Evolutionary conservation across 306 rosid species (phyloP).

Genomic region (Lathyrus sativus): DNA sequence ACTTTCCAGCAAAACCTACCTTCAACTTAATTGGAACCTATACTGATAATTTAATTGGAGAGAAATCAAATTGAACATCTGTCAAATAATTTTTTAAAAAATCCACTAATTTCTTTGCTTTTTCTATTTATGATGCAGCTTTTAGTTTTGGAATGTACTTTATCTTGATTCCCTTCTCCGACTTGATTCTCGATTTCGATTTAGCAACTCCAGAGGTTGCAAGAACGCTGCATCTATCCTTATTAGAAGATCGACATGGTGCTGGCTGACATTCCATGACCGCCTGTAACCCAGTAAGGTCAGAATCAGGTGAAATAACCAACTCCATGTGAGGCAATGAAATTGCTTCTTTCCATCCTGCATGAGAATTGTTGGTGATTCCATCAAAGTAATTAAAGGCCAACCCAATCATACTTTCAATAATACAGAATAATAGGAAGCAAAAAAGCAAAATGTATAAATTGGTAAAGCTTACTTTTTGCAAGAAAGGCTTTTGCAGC

Average conservation of each 20-base stretch:
- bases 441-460: constrained; percentile 4
- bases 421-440: background rate
- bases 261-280: constrained; percentile 43
- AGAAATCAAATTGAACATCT: constrained; percentile 60
- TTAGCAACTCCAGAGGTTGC: constrained; percentile 49
- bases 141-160: constrained; percentile 75
- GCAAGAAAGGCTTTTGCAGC: constrained; percentile 81
- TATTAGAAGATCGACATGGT: constrained; percentile 38
- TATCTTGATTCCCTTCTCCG: constrained; percentile 58
- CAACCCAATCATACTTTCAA: constrained; percentile 14
- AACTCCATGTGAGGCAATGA: constrained; percentile 66
- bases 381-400: constrained; percentile 24
- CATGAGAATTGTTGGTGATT: constrained; percentile 32
- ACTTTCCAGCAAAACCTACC: constrained; percentile 61
- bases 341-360: constrained; percentile 95
- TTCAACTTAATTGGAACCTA: constrained; percentile 74
- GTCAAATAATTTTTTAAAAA: constrained; percentile 46
- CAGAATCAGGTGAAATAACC: constrained; percentile 54
- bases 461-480: constrained; percentile 55
- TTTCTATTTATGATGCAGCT: constrained; percentile 44
- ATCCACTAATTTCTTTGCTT: constrained; percentile 45
- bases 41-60: constrained; percentile 49
- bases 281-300: constrained; percentile 41
- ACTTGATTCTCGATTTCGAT: constrained; percentile 54
- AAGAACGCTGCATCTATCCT: constrained; percentile 42